These are phyloP conservation scores for Yamadazyma taylorii DNA, from an alignment of 1,139 yeast genomes.

Conservation along the genomic window DNA sequence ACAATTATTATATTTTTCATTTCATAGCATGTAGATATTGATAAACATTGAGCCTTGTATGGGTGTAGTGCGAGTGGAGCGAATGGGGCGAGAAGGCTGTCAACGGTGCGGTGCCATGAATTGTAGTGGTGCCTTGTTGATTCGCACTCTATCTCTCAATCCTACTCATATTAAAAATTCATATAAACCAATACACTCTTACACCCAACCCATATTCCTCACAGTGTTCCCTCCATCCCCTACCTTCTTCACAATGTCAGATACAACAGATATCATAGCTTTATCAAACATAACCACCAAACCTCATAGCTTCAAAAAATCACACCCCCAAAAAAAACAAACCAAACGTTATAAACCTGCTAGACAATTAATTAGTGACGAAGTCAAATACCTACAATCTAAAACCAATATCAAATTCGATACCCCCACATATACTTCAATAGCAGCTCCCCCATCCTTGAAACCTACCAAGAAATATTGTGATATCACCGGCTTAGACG, in stretches of 20 bases:
- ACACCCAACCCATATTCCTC: too few species aligned
- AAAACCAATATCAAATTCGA: constrained; percentile 41
- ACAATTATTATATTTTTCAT: neutral
- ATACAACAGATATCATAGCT: constrained; percentile 14
- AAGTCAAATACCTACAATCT: constrained; percentile 58
- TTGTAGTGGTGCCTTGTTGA: too few species aligned
- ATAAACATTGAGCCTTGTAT: neutral
- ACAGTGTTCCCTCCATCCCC: too few species aligned
- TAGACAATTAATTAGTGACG: constrained; percentile 77
- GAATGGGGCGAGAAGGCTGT: too few species aligned
- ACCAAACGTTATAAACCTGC: constrained; percentile 71
- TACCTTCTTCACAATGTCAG: too few species aligned
- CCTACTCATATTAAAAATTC: too few species aligned
- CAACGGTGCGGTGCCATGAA: too few species aligned
- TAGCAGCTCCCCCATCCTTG: constrained; percentile 87
- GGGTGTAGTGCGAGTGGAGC: too few species aligned
- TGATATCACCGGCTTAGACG: constrained; percentile 89
- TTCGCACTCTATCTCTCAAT: too few species aligned
- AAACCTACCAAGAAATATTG: constrained; percentile 83
- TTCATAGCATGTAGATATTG: neutral
- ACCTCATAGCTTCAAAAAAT: constrained; percentile 56
- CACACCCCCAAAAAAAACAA: constrained; percentile 45
- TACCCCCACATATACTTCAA: constrained; percentile 58
- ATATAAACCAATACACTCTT: too few species aligned
- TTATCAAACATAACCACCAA: constrained; percentile 45